phyloP scores from a whole-genome alignment of 441 rosid species.

The Pelargonium hybrid region DNA sequence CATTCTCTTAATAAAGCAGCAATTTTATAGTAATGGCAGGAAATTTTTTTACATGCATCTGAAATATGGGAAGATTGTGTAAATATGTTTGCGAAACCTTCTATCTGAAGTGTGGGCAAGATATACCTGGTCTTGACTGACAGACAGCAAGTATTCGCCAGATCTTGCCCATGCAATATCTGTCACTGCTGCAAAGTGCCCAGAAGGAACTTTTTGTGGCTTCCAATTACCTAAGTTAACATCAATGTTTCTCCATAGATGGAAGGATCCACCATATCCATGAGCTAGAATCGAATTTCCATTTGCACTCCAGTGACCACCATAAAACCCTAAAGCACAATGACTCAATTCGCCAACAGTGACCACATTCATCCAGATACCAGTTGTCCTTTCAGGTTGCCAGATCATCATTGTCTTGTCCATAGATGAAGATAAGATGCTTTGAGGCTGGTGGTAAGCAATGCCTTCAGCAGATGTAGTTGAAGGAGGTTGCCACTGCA shows the following conservation, averaged over 20 bases:
- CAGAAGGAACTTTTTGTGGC: slow-evolving; percentile 83
- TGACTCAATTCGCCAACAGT: slow-evolving; percentile 94
- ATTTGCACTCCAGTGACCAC: slow-evolving; percentile 86
- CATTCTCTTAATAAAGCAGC: no score
- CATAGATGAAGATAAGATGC: slow-evolving; percentile 87
- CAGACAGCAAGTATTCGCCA: slow-evolving; percentile 67
- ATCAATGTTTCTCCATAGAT: slow-evolving; percentile 75
- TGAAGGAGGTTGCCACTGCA: slow-evolving; percentile 83
- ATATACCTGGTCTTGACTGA: slow-evolving; percentile 87
- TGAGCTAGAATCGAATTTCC: slow-evolving; percentile 64
- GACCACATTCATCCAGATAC: slow-evolving; percentile 95
- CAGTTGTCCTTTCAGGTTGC: slow-evolving; percentile 75
- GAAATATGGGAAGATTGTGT: no score
- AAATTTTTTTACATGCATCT: no score
- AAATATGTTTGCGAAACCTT: no score
- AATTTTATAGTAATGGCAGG: no score
- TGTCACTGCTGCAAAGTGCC: slow-evolving; percentile 77
- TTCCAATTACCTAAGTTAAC: slow-evolving; percentile 58
- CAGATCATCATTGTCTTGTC: slow-evolving; percentile 99
- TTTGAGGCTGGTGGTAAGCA: slow-evolving; percentile 45
- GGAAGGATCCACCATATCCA: slow-evolving; percentile 89
- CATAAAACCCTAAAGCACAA: slow-evolving; percentile 93
- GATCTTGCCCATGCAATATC: slow-evolving; percentile 76
- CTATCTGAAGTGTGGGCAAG: background rate
- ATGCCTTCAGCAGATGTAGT: slow-evolving; percentile 21